Evolutionary conservation across 176 grass and related monocot genomes (phyloP).

Genomic region (Cymbopogon citratus): DNA sequence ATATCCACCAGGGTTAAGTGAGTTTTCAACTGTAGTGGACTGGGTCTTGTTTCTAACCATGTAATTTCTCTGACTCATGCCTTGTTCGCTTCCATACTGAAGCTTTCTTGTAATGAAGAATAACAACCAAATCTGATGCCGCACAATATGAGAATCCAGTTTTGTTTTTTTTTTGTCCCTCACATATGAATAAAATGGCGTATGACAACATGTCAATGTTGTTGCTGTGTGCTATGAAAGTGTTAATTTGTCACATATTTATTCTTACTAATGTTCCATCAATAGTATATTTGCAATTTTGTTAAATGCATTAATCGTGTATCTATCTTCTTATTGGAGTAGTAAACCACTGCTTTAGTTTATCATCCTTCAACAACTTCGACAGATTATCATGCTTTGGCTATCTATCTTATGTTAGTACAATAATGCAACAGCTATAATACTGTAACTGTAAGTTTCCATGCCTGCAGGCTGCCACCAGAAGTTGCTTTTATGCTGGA

Average conservation of each 20-base stretch:
- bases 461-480: conserved; percentile 69
- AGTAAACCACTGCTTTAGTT: neutral
- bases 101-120: neutral
- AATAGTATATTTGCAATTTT: neutral
- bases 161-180: neutral
- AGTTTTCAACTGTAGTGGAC: neutral
- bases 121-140: neutral
- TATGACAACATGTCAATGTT: neutral
- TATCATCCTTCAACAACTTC: neutral
- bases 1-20: neutral
- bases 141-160: neutral
- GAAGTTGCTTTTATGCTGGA: conserved; percentile 95
- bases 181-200: neutral
- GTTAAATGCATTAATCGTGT: neutral
- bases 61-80: neutral
- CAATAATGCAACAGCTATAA: conserved; percentile 3
- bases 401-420: neutral
- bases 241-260: neutral
- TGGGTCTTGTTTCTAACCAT: neutral
- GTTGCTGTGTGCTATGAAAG: neutral
- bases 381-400: neutral
- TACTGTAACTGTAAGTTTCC: conserved; percentile 18
- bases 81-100: neutral
- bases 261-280: neutral
- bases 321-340: neutral